Percentiles rank a stretch among this genome's conserved stretches.
Conservation (phyloP, 2,329 filamentous ascomycete genomes). For the Sclerotinia glacialis region DNA sequence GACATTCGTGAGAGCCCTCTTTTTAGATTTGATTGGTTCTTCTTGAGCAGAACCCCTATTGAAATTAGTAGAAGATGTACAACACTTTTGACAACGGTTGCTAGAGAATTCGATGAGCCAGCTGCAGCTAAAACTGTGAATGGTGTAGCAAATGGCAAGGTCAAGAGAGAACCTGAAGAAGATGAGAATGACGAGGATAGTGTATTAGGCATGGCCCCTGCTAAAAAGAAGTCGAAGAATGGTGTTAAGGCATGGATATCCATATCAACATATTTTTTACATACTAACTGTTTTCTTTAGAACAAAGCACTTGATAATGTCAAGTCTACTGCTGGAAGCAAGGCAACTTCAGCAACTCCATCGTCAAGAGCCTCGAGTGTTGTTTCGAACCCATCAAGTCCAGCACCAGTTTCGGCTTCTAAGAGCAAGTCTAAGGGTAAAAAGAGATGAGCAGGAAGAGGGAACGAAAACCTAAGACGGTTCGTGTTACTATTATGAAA, state of each 20-base stretch:
- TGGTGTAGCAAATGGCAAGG: constrained; percentile 59
- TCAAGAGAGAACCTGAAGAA: constrained; percentile 73
- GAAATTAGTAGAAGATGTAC: constrained; percentile 92
- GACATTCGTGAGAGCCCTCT: constrained; percentile 92
- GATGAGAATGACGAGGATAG: constrained; percentile 83
- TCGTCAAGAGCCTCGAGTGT: constrained; percentile 83
- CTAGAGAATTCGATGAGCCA: constrained; percentile 83
- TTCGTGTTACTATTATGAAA: constrained; percentile 18
- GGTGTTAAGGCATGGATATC: constrained; percentile 61
- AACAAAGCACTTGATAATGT: constrained; percentile 91
- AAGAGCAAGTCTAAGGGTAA: constrained; percentile 51
- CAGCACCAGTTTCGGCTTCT: constrained; percentile 40
- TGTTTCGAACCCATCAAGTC: constrained; percentile 64
- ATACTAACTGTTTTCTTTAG: constrained; percentile 47
- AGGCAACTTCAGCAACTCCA: constrained; percentile 70
- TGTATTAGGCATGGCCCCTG: constrained; percentile 75
- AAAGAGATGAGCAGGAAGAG: constrained; percentile 44
- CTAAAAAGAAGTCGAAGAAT: constrained; percentile 92
- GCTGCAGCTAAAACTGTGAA: constrained; percentile 51
- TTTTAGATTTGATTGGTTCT: constrained; percentile 99
- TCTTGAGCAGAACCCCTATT: constrained; percentile 87
- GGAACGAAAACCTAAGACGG: background rate
- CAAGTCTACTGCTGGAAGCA: constrained; percentile 68
- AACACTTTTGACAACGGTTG: constrained; percentile 89
- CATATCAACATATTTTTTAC: background rate